Percentiles rank a stretch among this genome's conserved stretches.
These are phyloP conservation scores for Discostella stelligeroides DNA, from an alignment of 108 stramenopile genomes.

Conservation along the genomic window DNA sequence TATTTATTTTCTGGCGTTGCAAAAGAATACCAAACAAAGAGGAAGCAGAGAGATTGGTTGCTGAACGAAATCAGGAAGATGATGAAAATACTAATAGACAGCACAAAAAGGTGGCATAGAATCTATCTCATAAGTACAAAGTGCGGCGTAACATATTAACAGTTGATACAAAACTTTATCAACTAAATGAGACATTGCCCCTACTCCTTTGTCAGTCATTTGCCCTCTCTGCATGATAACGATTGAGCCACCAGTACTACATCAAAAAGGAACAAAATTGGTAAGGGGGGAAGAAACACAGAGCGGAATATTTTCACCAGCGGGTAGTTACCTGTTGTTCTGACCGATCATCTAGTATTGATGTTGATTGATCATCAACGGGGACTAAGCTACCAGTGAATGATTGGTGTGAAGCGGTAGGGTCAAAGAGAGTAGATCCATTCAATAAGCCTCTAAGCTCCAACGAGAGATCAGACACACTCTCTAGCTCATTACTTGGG, in stretches of 20 bases:
- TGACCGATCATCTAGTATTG: slow-evolving; percentile 30
- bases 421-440: slow-evolving; percentile 43
- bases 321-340: slow-evolving; percentile 27
- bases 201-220: slow-evolving; percentile 1
- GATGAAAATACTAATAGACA: neutral
- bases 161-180: too few species aligned
- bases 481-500: slow-evolving; percentile 13
- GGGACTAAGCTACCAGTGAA: slow-evolving; percentile 48
- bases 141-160: too few species aligned
- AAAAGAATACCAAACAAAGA: slow-evolving; percentile 33
- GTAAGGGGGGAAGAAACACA: too few species aligned
- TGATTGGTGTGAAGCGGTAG: slow-evolving; percentile 35
- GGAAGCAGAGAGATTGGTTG: slow-evolving; percentile 57
- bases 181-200: too few species aligned
- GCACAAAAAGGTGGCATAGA: neutral
- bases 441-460: slow-evolving; percentile 51
- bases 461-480: slow-evolving; percentile 52
- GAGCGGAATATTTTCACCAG: too few species aligned
- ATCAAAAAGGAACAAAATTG: neutral
- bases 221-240: slow-evolving; percentile 31
- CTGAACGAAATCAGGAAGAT: slow-evolving; percentile 32
- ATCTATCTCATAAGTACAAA: neutral
- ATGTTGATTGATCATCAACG: slow-evolving; percentile 29
- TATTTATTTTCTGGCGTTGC: too few species aligned
- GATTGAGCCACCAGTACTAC: slow-evolving; percentile 39